A percentile compares a stretch with the other conserved stretches of the same genome.
Evolutionary conservation across 1,284 basidiomycete genomes (phyloP).

Genomic region (Puccinia polysora): DNA sequence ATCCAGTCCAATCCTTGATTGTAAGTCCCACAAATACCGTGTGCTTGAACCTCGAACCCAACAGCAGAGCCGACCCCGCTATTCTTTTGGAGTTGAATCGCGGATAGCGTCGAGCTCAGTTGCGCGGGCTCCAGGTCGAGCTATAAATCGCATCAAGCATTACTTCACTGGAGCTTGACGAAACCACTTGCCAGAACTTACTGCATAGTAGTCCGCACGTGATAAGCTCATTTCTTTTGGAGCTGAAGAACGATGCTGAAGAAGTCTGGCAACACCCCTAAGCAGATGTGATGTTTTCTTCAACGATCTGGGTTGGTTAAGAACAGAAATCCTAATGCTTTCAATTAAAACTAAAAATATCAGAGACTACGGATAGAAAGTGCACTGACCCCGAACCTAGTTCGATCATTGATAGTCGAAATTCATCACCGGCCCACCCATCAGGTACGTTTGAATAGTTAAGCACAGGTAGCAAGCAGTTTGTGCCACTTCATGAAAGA

Average conservation of each 20-base stretch:
- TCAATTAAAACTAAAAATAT: neutral
- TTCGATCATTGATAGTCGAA: conserved; percentile 31
- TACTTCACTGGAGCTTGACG: no score
- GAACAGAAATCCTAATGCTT: neutral
- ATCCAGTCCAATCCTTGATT: conserved; percentile 66
- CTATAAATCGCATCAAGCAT: conserved; percentile 3
- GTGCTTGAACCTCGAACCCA: conserved; percentile 49
- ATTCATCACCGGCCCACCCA: no score
- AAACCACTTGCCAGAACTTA: neutral
- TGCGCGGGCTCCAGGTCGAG: conserved; percentile 39
- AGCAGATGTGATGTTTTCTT: conserved; percentile 41
- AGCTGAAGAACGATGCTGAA: neutral
- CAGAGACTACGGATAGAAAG: neutral
- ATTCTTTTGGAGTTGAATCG: conserved; percentile 30
- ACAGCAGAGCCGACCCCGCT: conserved; percentile 30
- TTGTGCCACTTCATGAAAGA: no score
- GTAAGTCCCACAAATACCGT: conserved; percentile 82
- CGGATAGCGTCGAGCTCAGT: conserved; percentile 22
- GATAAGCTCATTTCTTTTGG: neutral
- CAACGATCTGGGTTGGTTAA: conserved; percentile 17
- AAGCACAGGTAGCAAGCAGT: neutral
- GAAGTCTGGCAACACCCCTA: conserved; percentile 25
- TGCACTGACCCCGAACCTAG: conserved; percentile 31
- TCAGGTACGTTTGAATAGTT: neutral
- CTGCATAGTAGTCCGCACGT: conserved; percentile 41